These are phyloP conservation scores for Eucalyptus regnans DNA, from an alignment of 345 rosid genomes.

Conservation along the genomic window DNA sequence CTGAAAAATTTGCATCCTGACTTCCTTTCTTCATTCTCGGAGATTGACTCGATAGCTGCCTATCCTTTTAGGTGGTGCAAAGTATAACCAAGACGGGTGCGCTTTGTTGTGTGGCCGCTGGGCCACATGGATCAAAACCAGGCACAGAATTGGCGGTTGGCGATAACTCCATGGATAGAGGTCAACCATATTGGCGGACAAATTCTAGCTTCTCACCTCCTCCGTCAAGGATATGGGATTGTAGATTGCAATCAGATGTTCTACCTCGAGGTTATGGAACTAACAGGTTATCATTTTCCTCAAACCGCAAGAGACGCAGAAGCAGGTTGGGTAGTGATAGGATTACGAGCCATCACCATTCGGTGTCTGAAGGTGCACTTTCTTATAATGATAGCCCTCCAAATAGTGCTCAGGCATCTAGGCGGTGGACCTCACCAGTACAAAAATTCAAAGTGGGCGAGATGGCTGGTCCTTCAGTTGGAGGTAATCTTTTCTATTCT, in stretches of 20 bases:
- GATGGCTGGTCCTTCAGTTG: slow-evolving; percentile 20
- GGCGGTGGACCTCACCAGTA: slow-evolving; percentile 46
- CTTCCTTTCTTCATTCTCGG: not conserved
- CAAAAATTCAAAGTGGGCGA: slow-evolving; percentile 28
- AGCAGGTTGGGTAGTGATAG: slow-evolving; percentile 36
- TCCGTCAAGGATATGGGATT: slow-evolving; percentile 54
- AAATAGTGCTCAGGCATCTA: slow-evolving; percentile 39
- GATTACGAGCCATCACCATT: slow-evolving; percentile 43
- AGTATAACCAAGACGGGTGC: slow-evolving; percentile 90
- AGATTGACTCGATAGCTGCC: not conserved
- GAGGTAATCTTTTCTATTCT: slow-evolving; percentile 17
- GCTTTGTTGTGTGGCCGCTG: slow-evolving; percentile 87
- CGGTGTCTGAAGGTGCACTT: slow-evolving; percentile 58
- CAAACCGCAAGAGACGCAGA: slow-evolving; percentile 33
- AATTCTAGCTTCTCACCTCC: slow-evolving; percentile 83
- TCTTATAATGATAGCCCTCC: slow-evolving; percentile 46
- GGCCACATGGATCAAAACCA: slow-evolving; percentile 81
- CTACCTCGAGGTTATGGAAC: slow-evolving; percentile 18
- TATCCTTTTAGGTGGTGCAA: not conserved
- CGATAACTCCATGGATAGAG: slow-evolving; percentile 23
- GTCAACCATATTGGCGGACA: slow-evolving; percentile 56
- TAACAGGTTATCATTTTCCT: slow-evolving; percentile 27
- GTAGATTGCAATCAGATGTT: slow-evolving; percentile 43
- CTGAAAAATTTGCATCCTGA: not conserved
- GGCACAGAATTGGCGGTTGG: slow-evolving; percentile 11